Evolutionary conservation across 345 rosid species (phyloP).

Genomic region (Melaleuca alternifolia): DNA sequence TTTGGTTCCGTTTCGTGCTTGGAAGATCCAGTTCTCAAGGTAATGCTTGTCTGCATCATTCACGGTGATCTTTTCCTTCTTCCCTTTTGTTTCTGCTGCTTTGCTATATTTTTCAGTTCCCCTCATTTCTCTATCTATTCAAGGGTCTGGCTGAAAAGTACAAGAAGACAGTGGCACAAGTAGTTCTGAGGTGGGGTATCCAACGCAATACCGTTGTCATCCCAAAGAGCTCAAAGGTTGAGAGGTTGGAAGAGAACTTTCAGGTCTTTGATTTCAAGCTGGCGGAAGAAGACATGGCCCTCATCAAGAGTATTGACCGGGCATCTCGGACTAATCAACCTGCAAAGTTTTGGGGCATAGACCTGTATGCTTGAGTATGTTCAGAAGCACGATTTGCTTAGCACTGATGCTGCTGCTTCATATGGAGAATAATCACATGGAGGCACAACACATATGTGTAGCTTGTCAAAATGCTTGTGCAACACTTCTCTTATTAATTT

Average conservation of each 20-base stretch:
- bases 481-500: neutral
- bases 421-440: neutral
- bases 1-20: slow-evolving; percentile 68
- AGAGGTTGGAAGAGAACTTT: slow-evolving; percentile 60
- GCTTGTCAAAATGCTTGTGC: neutral
- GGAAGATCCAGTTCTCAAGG: slow-evolving; percentile 72
- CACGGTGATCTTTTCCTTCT: neutral
- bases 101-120: neutral
- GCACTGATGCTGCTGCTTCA: neutral
- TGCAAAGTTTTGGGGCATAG: slow-evolving; percentile 74
- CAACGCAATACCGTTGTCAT: slow-evolving; percentile 68
- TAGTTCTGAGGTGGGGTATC: slow-evolving; percentile 73
- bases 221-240: slow-evolving; percentile 60
- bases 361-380: slow-evolving; percentile 48
- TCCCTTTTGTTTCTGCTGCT: neutral
- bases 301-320: slow-evolving; percentile 45
- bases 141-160: slow-evolving; percentile 75
- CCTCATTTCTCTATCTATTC: neutral
- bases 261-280: slow-evolving; percentile 55
- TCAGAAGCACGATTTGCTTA: neutral
- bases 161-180: slow-evolving; percentile 64
- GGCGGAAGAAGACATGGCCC: slow-evolving; percentile 62
- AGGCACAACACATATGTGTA: neutral
- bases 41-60: slow-evolving; percentile 6
- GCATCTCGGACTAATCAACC: slow-evolving; percentile 64